Evolutionary conservation across 441 rosid species (phyloP).

Genomic region (Pelargonium cotyledonis): DNA sequence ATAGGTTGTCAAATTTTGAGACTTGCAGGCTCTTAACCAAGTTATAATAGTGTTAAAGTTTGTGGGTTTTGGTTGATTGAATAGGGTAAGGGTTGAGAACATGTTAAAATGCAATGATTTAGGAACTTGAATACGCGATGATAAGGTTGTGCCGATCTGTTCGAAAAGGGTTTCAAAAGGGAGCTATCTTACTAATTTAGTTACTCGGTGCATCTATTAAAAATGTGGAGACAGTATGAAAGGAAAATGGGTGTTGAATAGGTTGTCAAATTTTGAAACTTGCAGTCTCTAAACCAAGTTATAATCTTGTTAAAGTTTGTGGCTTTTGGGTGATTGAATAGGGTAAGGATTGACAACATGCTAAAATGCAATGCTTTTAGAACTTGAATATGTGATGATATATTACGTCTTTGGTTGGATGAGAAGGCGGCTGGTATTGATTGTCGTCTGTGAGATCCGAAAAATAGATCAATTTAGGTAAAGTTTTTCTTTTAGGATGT

Average conservation of each 20-base stretch:
- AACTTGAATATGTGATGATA: neutral
- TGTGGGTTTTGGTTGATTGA: neutral
- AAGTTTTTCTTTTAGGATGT: neutral
- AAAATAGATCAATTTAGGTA: neutral
- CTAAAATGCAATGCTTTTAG: neutral
- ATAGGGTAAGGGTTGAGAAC: neutral
- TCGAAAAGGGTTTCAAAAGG: neutral
- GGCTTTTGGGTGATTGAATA: neutral
- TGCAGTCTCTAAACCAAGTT: neutral
- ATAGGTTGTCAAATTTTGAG: neutral
- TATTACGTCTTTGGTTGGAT: neutral
- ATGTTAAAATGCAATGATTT: too few species aligned
- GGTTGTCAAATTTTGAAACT: neutral
- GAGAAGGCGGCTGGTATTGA: neutral
- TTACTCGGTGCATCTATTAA: neutral
- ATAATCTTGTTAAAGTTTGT: neutral
- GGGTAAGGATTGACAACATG: neutral
- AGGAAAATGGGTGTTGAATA: neutral
- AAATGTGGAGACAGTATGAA: neutral
- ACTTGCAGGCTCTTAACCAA: neutral
- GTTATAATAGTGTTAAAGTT: neutral
- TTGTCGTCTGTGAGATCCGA: neutral
- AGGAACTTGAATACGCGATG: too few species aligned
- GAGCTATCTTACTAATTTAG: neutral
- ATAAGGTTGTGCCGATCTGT: neutral